These are phyloP conservation scores for Arthrobotrys megalospora DNA, from an alignment of 2,329 filamentous ascomycete genomes.

Conservation along the genomic window DNA sequence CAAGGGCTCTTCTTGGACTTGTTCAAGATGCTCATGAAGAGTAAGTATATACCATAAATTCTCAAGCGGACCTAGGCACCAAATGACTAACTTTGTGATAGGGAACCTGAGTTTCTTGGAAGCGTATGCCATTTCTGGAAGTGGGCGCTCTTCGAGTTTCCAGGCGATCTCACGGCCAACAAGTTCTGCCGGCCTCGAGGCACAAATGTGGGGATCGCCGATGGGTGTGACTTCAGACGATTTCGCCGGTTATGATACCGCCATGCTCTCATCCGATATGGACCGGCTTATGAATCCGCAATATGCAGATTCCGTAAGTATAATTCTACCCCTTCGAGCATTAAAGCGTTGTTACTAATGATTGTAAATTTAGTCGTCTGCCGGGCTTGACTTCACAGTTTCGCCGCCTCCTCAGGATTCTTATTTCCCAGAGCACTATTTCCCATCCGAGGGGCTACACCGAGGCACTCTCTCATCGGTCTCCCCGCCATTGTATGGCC, in stretches of 20 bases:
- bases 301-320: conserved; percentile 48
- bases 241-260: conserved; percentile 42
- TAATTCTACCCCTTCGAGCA: neutral
- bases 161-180: conserved; percentile 48
- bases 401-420: conserved; percentile 56
- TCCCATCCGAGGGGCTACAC: conserved; percentile 45
- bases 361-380: conserved; percentile 7
- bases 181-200: conserved; percentile 45
- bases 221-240: conserved; percentile 37
- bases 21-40: conserved; percentile 53
- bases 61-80: neutral
- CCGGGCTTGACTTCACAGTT: conserved; percentile 52
- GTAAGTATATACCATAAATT: neutral
- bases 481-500: conserved; percentile 39
- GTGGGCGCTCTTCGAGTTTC: conserved; percentile 42
- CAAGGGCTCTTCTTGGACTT: conserved; percentile 53
- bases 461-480: conserved; percentile 32
- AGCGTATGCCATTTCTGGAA: conserved; percentile 39
- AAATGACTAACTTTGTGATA: neutral
- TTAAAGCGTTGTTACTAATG: neutral
- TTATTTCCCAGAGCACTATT: conserved; percentile 52
- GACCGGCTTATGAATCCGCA: conserved; percentile 46
- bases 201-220: conserved; percentile 54
- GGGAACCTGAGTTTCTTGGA: conserved; percentile 51
- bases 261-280: conserved; percentile 58